Percentiles rank a stretch among this genome's conserved stretches.
These are phyloP conservation scores for Fraxinus sp. DNA, from an alignment of 305 asterid species.

Conservation along the genomic window DNA sequence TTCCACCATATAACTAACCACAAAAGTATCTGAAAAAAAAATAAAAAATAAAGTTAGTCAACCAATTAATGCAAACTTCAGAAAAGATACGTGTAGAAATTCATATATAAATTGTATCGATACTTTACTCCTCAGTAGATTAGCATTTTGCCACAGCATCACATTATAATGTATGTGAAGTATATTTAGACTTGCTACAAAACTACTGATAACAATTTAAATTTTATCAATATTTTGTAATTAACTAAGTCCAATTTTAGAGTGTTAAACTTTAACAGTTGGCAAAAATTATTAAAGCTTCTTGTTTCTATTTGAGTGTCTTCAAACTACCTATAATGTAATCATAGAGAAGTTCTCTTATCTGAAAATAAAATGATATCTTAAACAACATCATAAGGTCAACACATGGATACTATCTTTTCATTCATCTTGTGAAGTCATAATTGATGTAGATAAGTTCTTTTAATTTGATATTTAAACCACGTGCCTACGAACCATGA, in stretches of 20 bases:
- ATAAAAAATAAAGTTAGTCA: constrained; percentile 17
- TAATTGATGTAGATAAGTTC: not conserved
- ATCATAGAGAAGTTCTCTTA: not conserved
- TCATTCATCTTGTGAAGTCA: not conserved
- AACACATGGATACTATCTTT: not conserved
- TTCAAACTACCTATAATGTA: not conserved
- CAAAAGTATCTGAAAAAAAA: constrained; percentile 53
- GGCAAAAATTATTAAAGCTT: not conserved
- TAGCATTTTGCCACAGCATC: not conserved
- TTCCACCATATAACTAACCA: constrained; percentile 95
- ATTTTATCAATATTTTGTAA: not conserved
- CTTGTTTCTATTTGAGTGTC: not conserved
- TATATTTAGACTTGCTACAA: not conserved
- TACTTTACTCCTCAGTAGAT: not conserved
- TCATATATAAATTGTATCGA: not conserved
- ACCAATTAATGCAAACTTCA: not conserved
- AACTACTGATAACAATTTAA: not conserved
- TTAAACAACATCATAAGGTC: not conserved
- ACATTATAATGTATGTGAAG: not conserved
- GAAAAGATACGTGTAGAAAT: not conserved
- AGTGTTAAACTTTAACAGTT: not conserved
- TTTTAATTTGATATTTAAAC: not conserved
- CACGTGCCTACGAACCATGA: not conserved
- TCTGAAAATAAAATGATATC: not conserved
- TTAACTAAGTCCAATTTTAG: not conserved